These are phyloP conservation scores for Dacryopinax primogenitus DNA, from an alignment of 768 basidiomycete species.

Conservation along the genomic window DNA sequence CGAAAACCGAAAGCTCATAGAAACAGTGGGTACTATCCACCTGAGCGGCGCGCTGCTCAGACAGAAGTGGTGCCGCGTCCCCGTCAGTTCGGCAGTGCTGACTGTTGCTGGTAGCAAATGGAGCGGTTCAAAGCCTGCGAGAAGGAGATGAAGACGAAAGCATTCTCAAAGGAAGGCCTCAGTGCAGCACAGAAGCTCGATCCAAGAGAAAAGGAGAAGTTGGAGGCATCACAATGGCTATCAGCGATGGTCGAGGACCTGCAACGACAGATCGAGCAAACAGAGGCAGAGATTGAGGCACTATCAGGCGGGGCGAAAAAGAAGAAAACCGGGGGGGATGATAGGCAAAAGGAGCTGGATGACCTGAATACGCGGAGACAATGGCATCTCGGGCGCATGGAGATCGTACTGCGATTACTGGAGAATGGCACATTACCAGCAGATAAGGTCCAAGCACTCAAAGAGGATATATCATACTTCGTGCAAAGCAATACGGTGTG, in stretches of 20 bases:
- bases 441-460: conserved; percentile 67
- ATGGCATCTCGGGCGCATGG: conserved; percentile 88
- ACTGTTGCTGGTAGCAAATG: conserved; percentile 71
- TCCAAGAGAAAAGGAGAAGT: conserved; percentile 93
- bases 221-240: conserved; percentile 72
- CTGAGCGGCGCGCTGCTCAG: background rate
- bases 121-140: conserved; percentile 99
- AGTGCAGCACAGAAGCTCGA: conserved; percentile 89
- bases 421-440: conserved; percentile 83
- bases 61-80: conserved; percentile 1
- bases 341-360: conserved; percentile 74
- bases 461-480: conserved; percentile 93
- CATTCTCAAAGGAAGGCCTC: conserved; percentile 96
- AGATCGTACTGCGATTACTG: conserved; percentile 81
- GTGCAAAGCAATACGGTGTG: conserved; percentile 84
- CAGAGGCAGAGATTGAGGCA: conserved; percentile 89
- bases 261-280: conserved; percentile 79
- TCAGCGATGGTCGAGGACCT: conserved; percentile 83
- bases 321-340: conserved; percentile 62
- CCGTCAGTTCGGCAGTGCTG: background rate
- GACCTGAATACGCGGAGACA: conserved; percentile 80
- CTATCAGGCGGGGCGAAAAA: conserved; percentile 63
- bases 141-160: conserved; percentile 99
- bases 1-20: conserved; percentile 91
- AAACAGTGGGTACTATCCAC: conserved; percentile 53